Conservation (phyloP, 768 basidiomycete genomes). For the Serendipita vermifera region DNA sequence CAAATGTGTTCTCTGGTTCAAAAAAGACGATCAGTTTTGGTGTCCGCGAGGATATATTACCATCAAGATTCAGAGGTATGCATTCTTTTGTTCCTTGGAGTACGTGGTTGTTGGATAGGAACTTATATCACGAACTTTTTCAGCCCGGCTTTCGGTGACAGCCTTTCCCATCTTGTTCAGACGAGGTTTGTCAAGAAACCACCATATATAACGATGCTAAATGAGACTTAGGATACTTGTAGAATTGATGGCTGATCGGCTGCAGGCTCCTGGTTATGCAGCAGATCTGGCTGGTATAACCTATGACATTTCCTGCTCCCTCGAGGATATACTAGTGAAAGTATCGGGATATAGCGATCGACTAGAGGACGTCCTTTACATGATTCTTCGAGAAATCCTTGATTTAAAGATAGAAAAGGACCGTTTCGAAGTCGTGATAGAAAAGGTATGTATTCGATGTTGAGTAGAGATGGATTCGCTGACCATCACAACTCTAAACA, state of each 20-base stretch:
- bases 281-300: conserved; percentile 81
- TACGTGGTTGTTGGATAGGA: too few species aligned
- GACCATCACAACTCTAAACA: background rate
- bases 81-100: conserved; percentile 5
- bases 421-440: conserved; percentile 68
- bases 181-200: conserved; percentile 49
- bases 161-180: conserved; percentile 57
- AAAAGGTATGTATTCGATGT: conserved; percentile 44
- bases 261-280: conserved; percentile 83
- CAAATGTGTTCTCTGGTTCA: conserved; percentile 97
- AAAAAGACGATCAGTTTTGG: conserved; percentile 96
- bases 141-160: conserved; percentile 47
- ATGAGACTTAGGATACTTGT: conserved; percentile 25
- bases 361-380: conserved; percentile 38
- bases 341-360: conserved; percentile 90
- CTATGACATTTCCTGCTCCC: conserved; percentile 51
- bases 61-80: conserved; percentile 63
- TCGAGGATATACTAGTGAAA: conserved; percentile 52
- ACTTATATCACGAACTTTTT: too few species aligned
- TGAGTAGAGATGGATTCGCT: background rate
- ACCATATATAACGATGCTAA: too few species aligned
- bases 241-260: conserved; percentile 75
- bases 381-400: conserved; percentile 58
- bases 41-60: conserved; percentile 74
- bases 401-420: conserved; percentile 49